A percentile compares a stretch with the other conserved stretches of the same genome.
These are phyloP conservation scores for Auricularia sp. DNA, from an alignment of 768 basidiomycete genomes.

Conservation along the genomic window DNA sequence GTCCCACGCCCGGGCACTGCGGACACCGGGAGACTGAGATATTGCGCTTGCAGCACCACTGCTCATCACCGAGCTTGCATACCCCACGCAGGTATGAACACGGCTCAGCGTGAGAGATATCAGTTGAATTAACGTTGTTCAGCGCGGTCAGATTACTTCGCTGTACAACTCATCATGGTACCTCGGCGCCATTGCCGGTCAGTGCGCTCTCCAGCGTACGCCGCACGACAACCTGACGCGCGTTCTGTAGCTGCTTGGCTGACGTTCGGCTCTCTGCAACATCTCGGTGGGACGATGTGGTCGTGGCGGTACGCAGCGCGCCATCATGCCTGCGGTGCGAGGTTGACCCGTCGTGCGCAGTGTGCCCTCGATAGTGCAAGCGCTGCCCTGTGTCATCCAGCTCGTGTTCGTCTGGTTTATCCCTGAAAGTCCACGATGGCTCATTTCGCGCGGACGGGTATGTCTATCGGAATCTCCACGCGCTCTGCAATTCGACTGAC, in stretches of 20 bases:
- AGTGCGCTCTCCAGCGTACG: constrained; percentile 21
- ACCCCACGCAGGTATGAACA: constrained; percentile 51
- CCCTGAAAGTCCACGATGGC: constrained; percentile 59
- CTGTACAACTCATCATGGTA: constrained; percentile 67
- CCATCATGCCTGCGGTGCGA: constrained; percentile 29
- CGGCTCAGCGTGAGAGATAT: neutral
- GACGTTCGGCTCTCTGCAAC: constrained; percentile 32
- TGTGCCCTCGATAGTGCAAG: constrained; percentile 54
- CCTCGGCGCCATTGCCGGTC: constrained; percentile 53
- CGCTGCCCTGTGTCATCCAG: constrained; percentile 45
- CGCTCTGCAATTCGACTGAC: neutral
- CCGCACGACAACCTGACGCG: neutral
- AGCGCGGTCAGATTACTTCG: neutral
- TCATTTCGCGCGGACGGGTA: constrained; percentile 51
- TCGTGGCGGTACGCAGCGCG: constrained; percentile 17
- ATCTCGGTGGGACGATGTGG: constrained; percentile 19
- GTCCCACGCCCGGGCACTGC: neutral
- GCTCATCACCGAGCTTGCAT: constrained; percentile 54
- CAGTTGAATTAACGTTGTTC: neutral
- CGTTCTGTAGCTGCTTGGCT: constrained; percentile 32
- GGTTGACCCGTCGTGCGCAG: constrained; percentile 38
- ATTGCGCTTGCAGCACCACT: constrained; percentile 32
- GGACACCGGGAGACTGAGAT: neutral
- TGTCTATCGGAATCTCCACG: constrained; percentile 10
- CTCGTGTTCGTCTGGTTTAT: constrained; percentile 44